These are phyloP conservation scores for Escallonia herrerae DNA, from an alignment of 129 eudicot genomes.

Conservation along the genomic window DNA sequence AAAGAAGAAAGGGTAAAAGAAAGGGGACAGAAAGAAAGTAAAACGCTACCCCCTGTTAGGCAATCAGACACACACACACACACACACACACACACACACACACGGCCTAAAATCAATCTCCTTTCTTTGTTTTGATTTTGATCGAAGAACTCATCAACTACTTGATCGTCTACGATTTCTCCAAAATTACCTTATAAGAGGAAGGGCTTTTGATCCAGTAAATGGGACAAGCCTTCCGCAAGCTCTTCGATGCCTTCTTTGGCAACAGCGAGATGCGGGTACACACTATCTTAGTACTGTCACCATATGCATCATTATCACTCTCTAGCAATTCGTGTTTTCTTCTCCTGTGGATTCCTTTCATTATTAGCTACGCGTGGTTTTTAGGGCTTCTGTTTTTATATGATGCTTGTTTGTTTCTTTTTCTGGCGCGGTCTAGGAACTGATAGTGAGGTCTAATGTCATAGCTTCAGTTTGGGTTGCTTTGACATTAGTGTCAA, in stretches of 20 bases:
- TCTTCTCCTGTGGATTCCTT: neutral
- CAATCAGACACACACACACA: too few species aligned
- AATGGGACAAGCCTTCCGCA: slow-evolving; percentile 98
- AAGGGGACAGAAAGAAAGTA: too few species aligned
- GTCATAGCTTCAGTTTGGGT: too few species aligned
- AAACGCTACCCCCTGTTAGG: too few species aligned
- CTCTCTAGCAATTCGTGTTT: neutral
- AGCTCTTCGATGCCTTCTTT: slow-evolving; percentile 91
- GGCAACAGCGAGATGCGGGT: slow-evolving; percentile 98
- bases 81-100: too few species aligned
- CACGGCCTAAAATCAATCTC: too few species aligned
- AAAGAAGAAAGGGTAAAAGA: too few species aligned
- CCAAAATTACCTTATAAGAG: neutral
- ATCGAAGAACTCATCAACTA: neutral
- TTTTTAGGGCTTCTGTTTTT: neutral
- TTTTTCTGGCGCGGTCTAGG: neutral
- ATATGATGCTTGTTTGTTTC: neutral
- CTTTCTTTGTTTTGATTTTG: too few species aligned
- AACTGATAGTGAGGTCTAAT: too few species aligned
- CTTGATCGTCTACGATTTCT: too few species aligned
- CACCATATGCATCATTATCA: neutral
- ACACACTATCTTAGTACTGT: neutral
- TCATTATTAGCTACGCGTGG: neutral
- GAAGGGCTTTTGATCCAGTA: neutral
- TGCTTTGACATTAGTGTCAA: too few species aligned